Evolutionary conservation across 768 basidiomycete genomes (phyloP), one percentile per base, ranked within the genome.

Genomic region (Boletales sp.): DNA sequence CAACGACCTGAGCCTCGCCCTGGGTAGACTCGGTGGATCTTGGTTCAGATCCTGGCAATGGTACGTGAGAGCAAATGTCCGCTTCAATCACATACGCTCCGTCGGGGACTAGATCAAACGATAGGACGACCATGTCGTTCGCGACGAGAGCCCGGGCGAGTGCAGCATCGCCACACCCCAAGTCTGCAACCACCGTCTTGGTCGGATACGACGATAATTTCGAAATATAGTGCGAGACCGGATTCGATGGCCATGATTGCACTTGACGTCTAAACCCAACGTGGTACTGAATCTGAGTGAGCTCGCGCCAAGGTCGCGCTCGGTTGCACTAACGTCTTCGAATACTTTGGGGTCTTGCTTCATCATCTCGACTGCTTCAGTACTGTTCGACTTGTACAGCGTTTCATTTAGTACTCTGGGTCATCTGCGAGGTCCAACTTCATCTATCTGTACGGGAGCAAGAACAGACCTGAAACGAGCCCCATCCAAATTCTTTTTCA

Each of bases 81-180:
- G 91, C 90, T 66, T 90, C 91, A 17, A 88, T 74, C 28, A 98
- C 89, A 67, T 79, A 94, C 33, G 74, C 75, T 30, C 74, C 79
- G 51, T 87, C 84, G 5, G 87, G 84, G 7, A 90, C 79, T 32
- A 94, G 74, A 66, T 94, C 91, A 63, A 83, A 94, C 1, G 88
- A 92, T 39, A 90, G 64, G 18, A 89, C 87, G 31, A 70, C 77
- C 58, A 82, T 68, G 25, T 86, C 87, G 63, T 83, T 79, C 0
- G 87, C 81, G 8, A 82, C 70, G 32, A 99, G 76, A 3, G 79
- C 74, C 36, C 79, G 82, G 0, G 94, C 94, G 28, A 99, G 76
- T 8, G 86, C 80, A 19, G 94, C 96, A 65, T 97, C 94, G 21
- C 96, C 96, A 58, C 94, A 97, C 11, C 96, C 96, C 32, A 99